Evolutionary conservation across 164 flowering plant species (phyloP), one percentile per base, ranked within the genome.

Genomic region (Annona squamosa): DNA sequence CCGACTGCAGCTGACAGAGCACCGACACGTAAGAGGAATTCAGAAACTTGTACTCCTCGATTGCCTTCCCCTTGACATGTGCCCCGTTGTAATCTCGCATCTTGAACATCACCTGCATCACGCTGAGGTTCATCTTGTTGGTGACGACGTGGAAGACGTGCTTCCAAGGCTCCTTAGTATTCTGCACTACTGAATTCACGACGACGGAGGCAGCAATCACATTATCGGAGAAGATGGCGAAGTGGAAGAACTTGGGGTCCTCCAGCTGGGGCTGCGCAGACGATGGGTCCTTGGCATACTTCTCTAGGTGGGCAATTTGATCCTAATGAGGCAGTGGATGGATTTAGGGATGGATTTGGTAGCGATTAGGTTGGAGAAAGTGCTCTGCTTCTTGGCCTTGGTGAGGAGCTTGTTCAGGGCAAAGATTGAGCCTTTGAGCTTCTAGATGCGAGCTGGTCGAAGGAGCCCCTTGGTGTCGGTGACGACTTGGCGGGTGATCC

Each of bases 111-210:
- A 80, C 82, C 67, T 80, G 77, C 82, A 80, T 80, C 10, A 78
- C 80, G 2, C 75, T 76, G 41, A 77, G 72, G 66, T 80, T 77
- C 80, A 77, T 77, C 65, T 70, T 69, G 46, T 80, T 80, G 1
- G 82, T 77, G 46, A 80, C 82, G 3, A 77, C 80, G n/a, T 80
- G 82, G 56, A 80, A 80, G 17, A 80, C 82, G 26, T 80, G 80
- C 57, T 75, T 77, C 70, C 73, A 48, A 26, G 82, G 82, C 19
- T 77, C 80, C 18, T 68, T 77, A 1, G 82, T 48, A 56, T 80
- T 77, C 68, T 70, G 75, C 68, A 77, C 82, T 0, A 78, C 82
- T 0, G 80, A 80, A 70, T 77, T 80, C 46, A 80, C 82, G 17
- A 80, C 82, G 13, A 80, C 82, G 1, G 82, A 80, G 1, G 77